Evolutionary conservation across 2,329 filamentous ascomycete species (phyloP).

Genomic region (Diatrype stigma): DNA sequence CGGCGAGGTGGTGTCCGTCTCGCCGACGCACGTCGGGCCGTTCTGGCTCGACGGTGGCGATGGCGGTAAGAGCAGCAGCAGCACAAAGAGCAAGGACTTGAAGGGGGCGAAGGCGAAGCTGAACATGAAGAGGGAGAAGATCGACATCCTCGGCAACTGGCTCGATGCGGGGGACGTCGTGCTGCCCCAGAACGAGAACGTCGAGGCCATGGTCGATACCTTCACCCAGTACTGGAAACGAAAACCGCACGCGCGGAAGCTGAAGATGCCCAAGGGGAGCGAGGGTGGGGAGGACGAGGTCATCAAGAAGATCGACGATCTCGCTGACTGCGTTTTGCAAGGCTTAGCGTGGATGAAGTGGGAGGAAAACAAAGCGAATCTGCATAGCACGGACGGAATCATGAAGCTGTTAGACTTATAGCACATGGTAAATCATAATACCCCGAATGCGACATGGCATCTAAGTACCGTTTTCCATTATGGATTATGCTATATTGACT

Average conservation of each 20-base stretch:
- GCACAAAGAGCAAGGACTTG: conserved; percentile 5
- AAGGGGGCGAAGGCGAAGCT: conserved; percentile 27
- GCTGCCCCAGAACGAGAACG: conserved; percentile 6
- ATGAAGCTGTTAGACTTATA: conserved; percentile 9
- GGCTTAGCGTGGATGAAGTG: conserved; percentile 71
- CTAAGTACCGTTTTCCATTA: too few relatives aligned
- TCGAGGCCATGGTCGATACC: conserved; percentile 7
- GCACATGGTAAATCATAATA: not conserved
- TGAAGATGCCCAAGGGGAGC: not conserved
- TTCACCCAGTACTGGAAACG: not conserved
- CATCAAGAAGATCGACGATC: conserved; percentile 69
- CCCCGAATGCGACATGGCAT: not conserved
- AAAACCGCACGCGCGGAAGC: not conserved
- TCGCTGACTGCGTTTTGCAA: conserved; percentile 76
- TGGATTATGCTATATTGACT: too few relatives aligned
- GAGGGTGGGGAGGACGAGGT: conserved; percentile 12
- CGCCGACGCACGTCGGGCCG: conserved; percentile 49
- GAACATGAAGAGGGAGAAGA: conserved; percentile 55
- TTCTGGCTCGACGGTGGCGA: conserved; percentile 31
- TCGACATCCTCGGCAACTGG: conserved; percentile 57
- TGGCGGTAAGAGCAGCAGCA: not conserved
- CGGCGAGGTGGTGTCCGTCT: conserved; percentile 44
- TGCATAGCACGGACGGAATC: conserved; percentile 25
- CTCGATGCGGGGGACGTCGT: conserved; percentile 28
- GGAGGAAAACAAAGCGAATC: conserved; percentile 54